Conservation (phyloP, 257 asterid species). For the Solanum habrochaites region DNA sequence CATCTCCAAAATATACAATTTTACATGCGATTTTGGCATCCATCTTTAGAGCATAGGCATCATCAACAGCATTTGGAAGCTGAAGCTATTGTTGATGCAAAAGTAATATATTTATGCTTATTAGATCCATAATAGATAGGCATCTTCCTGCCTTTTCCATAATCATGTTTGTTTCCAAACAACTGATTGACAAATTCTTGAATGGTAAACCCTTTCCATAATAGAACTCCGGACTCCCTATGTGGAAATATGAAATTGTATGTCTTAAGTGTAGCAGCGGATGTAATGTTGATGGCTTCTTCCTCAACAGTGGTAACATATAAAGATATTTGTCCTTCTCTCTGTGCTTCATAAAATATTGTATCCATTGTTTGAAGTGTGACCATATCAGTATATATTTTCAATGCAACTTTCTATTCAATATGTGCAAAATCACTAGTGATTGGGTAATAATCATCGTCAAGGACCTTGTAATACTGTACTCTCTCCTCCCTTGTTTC, state of each 20-base stretch:
- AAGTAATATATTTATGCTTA: slow-evolving; percentile 74
- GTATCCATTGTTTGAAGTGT: slow-evolving; percentile 59
- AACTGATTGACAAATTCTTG: slow-evolving; percentile 92
- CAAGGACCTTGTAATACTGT: slow-evolving; percentile 71
- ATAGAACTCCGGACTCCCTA: slow-evolving; percentile 88
- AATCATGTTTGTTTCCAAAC: slow-evolving; percentile 69
- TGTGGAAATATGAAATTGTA: slow-evolving; percentile 81
- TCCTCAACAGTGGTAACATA: slow-evolving; percentile 59
- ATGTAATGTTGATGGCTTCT: slow-evolving; percentile 68
- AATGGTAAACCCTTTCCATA: slow-evolving; percentile 89
- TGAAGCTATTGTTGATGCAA: slow-evolving; percentile 96
- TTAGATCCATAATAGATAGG: slow-evolving; percentile 94
- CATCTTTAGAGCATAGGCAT: slow-evolving; percentile 91
- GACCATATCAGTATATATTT: slow-evolving; percentile 55
- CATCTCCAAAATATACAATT: slow-evolving; percentile 88
- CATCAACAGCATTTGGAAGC: slow-evolving; percentile 91
- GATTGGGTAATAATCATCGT: slow-evolving; percentile 43
- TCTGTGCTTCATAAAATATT: slow-evolving; percentile 60
- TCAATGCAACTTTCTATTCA: slow-evolving; percentile 46
- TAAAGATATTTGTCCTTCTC: slow-evolving; percentile 72
- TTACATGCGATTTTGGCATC: slow-evolving; percentile 64
- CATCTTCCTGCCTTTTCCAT: slow-evolving; percentile 97
- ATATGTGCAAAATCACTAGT: slow-evolving; percentile 52
- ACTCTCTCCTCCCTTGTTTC: slow-evolving; percentile 48
- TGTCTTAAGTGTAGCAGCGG: slow-evolving; percentile 60